These are phyloP conservation scores for Anthoceros angustus DNA, from an alignment of 225 moss, liverwort and hornwort species.

Conservation along the genomic window DNA sequence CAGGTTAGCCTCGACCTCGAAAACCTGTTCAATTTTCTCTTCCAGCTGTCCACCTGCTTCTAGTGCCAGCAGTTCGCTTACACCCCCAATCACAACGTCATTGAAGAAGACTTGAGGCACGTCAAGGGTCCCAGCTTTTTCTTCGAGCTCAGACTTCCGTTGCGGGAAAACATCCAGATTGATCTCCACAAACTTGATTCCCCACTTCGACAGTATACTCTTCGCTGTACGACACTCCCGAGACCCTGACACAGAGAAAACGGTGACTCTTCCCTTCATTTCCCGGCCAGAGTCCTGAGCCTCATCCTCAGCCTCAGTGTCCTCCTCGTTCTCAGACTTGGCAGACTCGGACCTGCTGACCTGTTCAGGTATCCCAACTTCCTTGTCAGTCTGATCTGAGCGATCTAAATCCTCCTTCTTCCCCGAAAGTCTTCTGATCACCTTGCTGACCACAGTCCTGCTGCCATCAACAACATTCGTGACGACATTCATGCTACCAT, in stretches of 20 bases:
- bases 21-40: conserved; percentile 12
- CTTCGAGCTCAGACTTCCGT: conserved; percentile 14
- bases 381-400: conserved; percentile 7
- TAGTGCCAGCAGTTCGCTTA: conserved; percentile 10
- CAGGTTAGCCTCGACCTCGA: conserved; percentile 11
- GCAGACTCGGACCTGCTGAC: neutral
- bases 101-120: conserved; percentile 20
- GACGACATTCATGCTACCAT: neutral
- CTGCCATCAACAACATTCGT: conserved; percentile 3
- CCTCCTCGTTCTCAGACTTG: conserved; percentile 2
- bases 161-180: conserved; percentile 23
- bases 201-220: conserved; percentile 13
- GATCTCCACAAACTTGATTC: conserved; percentile 17
- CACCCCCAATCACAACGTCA: conserved; percentile 13
- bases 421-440: conserved; percentile 13
- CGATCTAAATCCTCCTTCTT: conserved; percentile 14
- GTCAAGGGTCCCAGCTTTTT: conserved; percentile 9
- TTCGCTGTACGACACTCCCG: conserved; percentile 18
- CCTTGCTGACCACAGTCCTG: conserved; percentile 9
- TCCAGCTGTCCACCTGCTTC: conserved; percentile 10
- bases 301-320: conserved; percentile 14
- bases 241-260: conserved; percentile 18
- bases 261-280: conserved; percentile 17
- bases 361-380: neutral
- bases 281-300: conserved; percentile 12